phyloP scores from a whole-genome alignment of 257 asterid species.

The Fraxinus americana region DNA sequence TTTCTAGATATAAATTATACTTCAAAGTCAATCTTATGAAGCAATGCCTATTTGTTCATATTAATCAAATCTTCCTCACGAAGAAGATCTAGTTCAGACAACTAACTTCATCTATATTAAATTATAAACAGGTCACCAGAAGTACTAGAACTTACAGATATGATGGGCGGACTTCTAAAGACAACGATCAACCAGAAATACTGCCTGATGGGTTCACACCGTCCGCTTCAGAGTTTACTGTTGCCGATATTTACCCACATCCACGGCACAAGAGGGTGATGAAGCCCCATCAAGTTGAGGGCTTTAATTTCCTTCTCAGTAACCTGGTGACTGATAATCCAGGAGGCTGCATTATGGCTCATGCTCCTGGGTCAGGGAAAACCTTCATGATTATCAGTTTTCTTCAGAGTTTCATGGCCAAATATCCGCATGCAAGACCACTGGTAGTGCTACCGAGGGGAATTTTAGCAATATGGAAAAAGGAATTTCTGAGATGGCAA shows the following conservation, averaged over 20 bases:
- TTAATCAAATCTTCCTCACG: not conserved
- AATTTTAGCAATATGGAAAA: slow-evolving; percentile 76
- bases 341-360: slow-evolving; percentile 98
- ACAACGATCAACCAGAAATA: not conserved
- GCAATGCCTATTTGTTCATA: not conserved
- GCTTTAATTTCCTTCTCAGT: slow-evolving; percentile 86
- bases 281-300: slow-evolving; percentile 98
- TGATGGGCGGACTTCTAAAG: not conserved
- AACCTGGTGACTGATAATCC: slow-evolving; percentile 83
- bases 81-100: not conserved
- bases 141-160: not conserved
- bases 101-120: not conserved
- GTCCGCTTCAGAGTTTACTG: not conserved
- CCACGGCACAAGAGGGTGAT: slow-evolving; percentile 91
- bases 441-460: slow-evolving; percentile 94
- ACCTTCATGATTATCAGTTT: slow-evolving; percentile 97
- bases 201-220: not conserved
- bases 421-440: slow-evolving; percentile 85
- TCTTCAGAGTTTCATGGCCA: slow-evolving; percentile 95
- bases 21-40: not conserved
- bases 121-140: not conserved
- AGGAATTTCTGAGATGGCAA: slow-evolving; percentile 86
- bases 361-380: slow-evolving; percentile 98
- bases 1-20: not conserved
- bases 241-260: slow-evolving; percentile 75